Evolutionary conservation across 495 filamentous ascomycete genomes (phyloP), one percentile per base, ranked within the genome.

Genomic region (Patellaria atrata): DNA sequence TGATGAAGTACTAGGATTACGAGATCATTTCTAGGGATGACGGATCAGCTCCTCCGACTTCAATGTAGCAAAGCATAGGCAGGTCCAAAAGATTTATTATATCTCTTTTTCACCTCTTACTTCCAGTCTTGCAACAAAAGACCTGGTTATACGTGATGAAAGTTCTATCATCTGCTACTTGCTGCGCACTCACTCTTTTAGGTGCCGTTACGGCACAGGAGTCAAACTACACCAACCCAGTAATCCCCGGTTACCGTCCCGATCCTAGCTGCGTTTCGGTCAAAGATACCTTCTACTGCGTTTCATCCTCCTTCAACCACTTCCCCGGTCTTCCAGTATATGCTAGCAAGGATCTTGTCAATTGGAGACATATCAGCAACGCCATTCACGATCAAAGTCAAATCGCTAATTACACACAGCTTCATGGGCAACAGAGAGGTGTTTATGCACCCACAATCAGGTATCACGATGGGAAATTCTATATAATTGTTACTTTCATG

Each of bases 401-500:
- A 63, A 37, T 66, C 11, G 48, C 47, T 33, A 52, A 48, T 37
- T 66, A 16, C 60, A n/a, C 5, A 5, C 35, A 38, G 18, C 27
- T 38, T 8, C 35, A 24, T 16, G 24, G 25, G 12, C 35, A n/a
- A n/a, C n/a, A n/a, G n/a, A n/a, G 22, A 22, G 35, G 35, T 14
- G 22, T 30, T 14, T 38, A 35, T 16, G 35, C 35, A 5, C 25
- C 35, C 6, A 38, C 35, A 4, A 4, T 38, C 4, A 18, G 34
- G 6, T 13, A 35, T 13, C 35, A 38, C 17, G 27, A 34, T 7
- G 35, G 35, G 11, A 19, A 7, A 16, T 35, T 38, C 16, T 38
- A 17, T 16, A 18, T 38, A 15, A 33, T 38, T 12, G 73, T 49
- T 73, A 63, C 68, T 39, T 64, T 70, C 21, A 72, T 69, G 51